Evolutionary conservation across 805 yeast species (phyloP), one percentile per base, ranked within the genome.

Genomic region (Pichia cabralensis): DNA sequence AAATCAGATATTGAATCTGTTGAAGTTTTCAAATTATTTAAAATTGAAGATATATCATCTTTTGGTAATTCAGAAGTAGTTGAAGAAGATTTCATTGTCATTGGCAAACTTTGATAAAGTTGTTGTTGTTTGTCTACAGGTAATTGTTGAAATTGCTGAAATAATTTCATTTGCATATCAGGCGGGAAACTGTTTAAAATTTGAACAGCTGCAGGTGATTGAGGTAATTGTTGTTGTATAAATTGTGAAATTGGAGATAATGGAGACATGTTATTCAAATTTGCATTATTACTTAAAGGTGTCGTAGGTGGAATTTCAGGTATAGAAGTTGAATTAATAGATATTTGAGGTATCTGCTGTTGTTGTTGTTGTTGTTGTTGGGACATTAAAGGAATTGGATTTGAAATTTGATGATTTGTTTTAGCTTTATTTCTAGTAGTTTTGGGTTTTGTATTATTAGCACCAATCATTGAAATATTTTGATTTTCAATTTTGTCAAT

Each of bases 81-180:
- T n/a, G n/a, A n/a, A n/a, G n/a, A n/a, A n/a, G n/a, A n/a, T n/a
- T n/a, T n/a, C n/a, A n/a, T n/a, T n/a, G 26, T 32, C 33, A 34
- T 36, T 5, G 43, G 38, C 17, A 36, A 31, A 20, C 43, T 35
- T 31, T 38, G 41, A 16, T 36, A 34, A 8, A 30, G 28, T 23
- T 44, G 48, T n/a, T 39, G 49, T 23, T 42, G 47, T 23, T 41
- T 42, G 14, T 38, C 45, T 3, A 18, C 42, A 5, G 41, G 46
- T 19, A 39, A 34, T 13, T 42, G 41, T 21, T 42, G 33, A 25
- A 43, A 38, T 16, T 36, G 40, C 26, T 42, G 42, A 16, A 42
- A 33, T 3, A 42, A 22, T 26, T 39, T 39, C 3, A 33, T 30
- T 28, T 45, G 48, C 19, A 33, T 22, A 4, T 40, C 49, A 8